Conservation (phyloP, 2,329 filamentous ascomycete species). For the Blastomyces silverae region DNA sequence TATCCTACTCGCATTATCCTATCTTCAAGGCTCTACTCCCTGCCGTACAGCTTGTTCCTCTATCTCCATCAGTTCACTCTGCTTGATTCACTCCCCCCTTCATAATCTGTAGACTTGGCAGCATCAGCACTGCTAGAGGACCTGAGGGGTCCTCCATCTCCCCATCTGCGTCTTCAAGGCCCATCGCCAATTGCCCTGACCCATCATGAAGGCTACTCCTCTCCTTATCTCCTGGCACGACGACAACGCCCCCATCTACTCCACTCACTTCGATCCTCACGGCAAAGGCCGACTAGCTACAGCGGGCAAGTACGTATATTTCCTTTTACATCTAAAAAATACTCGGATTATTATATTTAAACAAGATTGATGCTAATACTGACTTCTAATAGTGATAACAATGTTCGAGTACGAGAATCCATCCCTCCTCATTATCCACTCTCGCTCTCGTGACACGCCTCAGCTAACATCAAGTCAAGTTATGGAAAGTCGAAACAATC, state of each 20-base stretch:
- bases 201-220: slow-evolving; percentile 84
- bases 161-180: not conserved
- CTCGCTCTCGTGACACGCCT: slow-evolving; percentile 15
- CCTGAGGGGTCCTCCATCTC: not conserved
- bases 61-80: not conserved
- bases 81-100: not conserved
- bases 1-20: not conserved
- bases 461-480: slow-evolving; percentile 45
- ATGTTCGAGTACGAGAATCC: slow-evolving; percentile 68
- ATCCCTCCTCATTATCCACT: slow-evolving; percentile 20
- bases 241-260: slow-evolving; percentile 94
- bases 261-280: slow-evolving; percentile 88
- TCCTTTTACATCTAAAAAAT: no score
- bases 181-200: not conserved
- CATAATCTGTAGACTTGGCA: not conserved
- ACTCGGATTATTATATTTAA: not conserved
- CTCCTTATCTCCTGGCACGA: slow-evolving; percentile 99
- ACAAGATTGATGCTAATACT: slow-evolving; percentile 7
- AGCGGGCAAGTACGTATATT: slow-evolving; percentile 60
- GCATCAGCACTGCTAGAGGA: not conserved
- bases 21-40: no score
- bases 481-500: slow-evolving; percentile 83
- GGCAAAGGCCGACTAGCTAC: slow-evolving; percentile 90
- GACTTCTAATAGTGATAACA: slow-evolving; percentile 59
- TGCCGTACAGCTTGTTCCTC: not conserved